These are phyloP conservation scores for Pseudogymnoascus sp. DNA, from an alignment of 2,329 filamentous ascomycete genomes.

Conservation along the genomic window DNA sequence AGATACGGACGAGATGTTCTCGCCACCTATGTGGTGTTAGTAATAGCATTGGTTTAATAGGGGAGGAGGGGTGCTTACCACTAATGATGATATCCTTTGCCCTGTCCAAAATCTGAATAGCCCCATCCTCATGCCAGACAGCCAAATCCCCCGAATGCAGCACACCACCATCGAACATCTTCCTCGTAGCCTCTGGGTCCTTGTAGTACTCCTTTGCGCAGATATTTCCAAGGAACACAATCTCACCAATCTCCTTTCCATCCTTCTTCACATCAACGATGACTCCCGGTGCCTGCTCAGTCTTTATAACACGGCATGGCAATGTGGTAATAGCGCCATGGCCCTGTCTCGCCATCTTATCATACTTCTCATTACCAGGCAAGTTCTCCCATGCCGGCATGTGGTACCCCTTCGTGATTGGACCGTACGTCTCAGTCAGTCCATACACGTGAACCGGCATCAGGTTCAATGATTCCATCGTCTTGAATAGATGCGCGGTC, in stretches of 20 bases:
- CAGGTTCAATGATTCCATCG: constrained; percentile 76
- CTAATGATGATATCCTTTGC: constrained; percentile 98
- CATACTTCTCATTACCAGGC: constrained; percentile 67
- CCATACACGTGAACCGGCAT: constrained; percentile 92
- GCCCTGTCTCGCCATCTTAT: constrained; percentile 86
- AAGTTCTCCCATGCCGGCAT: constrained; percentile 78
- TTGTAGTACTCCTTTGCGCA: constrained; percentile 90
- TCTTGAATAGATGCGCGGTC: constrained; percentile 80
- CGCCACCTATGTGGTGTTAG: constrained; percentile 54
- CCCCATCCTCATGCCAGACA: constrained; percentile 85
- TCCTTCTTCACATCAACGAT: constrained; percentile 61
- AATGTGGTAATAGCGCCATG: constrained; percentile 82
- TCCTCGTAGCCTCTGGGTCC: constrained; percentile 73
- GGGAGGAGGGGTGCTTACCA: constrained; percentile 41
- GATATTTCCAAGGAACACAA: constrained; percentile 85
- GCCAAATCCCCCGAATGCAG: constrained; percentile 87
- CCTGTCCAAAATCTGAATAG: constrained; percentile 84
- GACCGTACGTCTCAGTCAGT: constrained; percentile 81
- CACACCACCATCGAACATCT: constrained; percentile 79
- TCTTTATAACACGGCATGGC: constrained; percentile 73
- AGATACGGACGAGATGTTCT: constrained; percentile 93
- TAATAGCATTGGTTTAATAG: constrained; percentile 6
- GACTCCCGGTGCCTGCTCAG: constrained; percentile 58
- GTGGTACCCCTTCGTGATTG: constrained; percentile 87
- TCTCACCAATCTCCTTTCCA: constrained; percentile 71